These are phyloP conservation scores for Aspergillus intermedius DNA, from an alignment of 2,329 filamentous ascomycete genomes.

Conservation along the genomic window DNA sequence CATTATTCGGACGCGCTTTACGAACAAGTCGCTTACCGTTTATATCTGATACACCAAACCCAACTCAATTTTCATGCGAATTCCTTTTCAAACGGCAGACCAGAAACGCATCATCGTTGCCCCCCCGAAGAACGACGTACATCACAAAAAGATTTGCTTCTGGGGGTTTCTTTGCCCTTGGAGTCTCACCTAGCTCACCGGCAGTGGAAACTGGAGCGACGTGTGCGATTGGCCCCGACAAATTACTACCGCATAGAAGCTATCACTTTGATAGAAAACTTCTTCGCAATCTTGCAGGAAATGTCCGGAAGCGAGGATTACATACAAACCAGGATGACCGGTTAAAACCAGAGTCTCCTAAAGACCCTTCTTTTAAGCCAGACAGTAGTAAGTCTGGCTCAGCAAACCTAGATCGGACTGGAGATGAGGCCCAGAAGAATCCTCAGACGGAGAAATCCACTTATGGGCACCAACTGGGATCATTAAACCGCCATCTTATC, in stretches of 20 bases:
- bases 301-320: constrained; percentile 25
- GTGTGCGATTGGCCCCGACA: constrained; percentile 25
- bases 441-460: constrained; percentile 21
- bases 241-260: constrained; percentile 21
- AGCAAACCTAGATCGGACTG: constrained; percentile 2
- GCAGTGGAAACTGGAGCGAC: constrained; percentile 28
- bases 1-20: constrained; percentile 23
- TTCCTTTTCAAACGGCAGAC: constrained; percentile 11
- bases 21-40: constrained; percentile 19
- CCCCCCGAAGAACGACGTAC: constrained; percentile 28
- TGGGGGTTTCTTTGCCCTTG: constrained; percentile 49
- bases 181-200: constrained; percentile 30
- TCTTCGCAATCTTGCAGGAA: constrained; percentile 10
- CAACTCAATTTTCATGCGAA: constrained; percentile 7
- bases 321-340: constrained; percentile 22
- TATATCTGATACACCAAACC: constrained; percentile 10
- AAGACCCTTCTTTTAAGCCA: constrained; percentile 9
- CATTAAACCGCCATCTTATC: constrained; percentile 41
- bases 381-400: constrained; percentile 11
- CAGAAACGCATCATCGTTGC: constrained; percentile 15
- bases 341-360: constrained; percentile 9
- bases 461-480: constrained; percentile 9
- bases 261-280: constrained; percentile 13
- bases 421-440: constrained; percentile 8
- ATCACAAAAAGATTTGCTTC: constrained; percentile 50